Evolutionary conservation across 257 asterid species (phyloP).

Genomic region (Nemophila menziesii): DNA sequence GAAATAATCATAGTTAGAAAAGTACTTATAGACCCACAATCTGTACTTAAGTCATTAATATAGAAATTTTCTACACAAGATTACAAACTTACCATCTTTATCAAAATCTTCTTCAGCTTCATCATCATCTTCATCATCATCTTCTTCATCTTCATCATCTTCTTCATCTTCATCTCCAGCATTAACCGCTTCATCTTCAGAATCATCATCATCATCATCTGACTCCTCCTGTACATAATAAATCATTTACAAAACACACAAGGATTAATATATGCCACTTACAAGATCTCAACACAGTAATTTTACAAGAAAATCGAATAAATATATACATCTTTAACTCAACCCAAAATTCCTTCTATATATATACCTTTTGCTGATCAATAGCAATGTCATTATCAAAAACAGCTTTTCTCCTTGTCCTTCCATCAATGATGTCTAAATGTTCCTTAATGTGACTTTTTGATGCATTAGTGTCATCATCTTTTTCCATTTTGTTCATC

Average conservation of each 20-base stretch:
- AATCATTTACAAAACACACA: slow-evolving; percentile 1
- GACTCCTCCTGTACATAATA: slow-evolving; percentile 35
- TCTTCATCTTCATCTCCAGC: slow-evolving; percentile 46
- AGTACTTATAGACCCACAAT: not conserved
- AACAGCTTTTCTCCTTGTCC: slow-evolving; percentile 87
- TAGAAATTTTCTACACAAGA: not conserved
- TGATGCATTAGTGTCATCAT: slow-evolving; percentile 28
- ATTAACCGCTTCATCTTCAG: slow-evolving; percentile 20
- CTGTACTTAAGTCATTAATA: not conserved
- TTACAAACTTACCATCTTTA: slow-evolving; percentile 18
- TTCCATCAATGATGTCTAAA: slow-evolving; percentile 58
- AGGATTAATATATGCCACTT: slow-evolving; percentile 3
- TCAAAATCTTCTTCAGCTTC: slow-evolving; percentile 37
- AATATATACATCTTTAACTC: not conserved
- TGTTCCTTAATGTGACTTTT: slow-evolving; percentile 41
- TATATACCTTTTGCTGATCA: slow-evolving; percentile 36
- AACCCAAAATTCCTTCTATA: not conserved
- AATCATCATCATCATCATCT: no score
- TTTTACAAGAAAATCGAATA: not conserved
- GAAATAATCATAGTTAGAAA: slow-evolving; percentile 12
- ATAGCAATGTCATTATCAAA: slow-evolving; percentile 49
- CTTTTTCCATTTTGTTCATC: slow-evolving; percentile 18
- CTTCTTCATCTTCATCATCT: slow-evolving; percentile 14
- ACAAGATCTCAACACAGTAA: not conserved
- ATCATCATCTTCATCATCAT: slow-evolving; percentile 7